Conservation (phyloP, 2,329 filamentous ascomycete genomes). For the Alternaria hordeiaustralica region DNA sequence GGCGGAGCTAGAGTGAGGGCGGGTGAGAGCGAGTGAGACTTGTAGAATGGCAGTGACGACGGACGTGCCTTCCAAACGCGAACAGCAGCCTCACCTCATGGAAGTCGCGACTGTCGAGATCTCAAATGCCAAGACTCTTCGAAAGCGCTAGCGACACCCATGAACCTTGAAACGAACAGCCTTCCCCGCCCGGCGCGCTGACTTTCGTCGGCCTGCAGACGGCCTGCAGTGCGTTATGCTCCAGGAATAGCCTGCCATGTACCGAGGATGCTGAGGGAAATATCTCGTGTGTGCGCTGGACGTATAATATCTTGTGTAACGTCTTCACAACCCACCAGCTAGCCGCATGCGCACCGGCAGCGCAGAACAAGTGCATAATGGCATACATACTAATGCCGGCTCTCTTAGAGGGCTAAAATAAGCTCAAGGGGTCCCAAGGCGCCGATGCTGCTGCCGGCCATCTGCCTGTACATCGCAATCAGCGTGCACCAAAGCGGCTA, state of each 20-base stretch:
- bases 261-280: background rate
- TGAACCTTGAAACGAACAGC: slow-evolving; percentile 4
- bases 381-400: background rate
- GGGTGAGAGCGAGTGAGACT: background rate
- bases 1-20: background rate
- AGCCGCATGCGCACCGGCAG: background rate
- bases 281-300: background rate
- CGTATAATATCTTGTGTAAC: background rate
- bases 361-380: background rate
- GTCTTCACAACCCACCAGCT: background rate
- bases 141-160: slow-evolving; percentile 1
- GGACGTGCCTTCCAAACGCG: background rate
- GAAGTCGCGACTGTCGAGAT: slow-evolving; percentile 1
- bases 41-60: background rate
- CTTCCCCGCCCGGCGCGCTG: slow-evolving; percentile 10
- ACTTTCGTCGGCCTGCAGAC: slow-evolving; percentile 2
- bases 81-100: background rate
- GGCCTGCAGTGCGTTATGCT: background rate
- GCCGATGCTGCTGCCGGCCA: slow-evolving; percentile 11
- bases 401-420: background rate
- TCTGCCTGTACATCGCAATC: slow-evolving; percentile 12
- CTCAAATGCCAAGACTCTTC: slow-evolving; percentile 2
- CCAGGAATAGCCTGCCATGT: slow-evolving; percentile 6
- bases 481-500: slow-evolving; percentile 12
- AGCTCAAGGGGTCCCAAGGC: slow-evolving; percentile 4